Base-by-base conservation (phyloP, 148 eudicot genomes). In the Suaeda aralocaspica region DNA sequence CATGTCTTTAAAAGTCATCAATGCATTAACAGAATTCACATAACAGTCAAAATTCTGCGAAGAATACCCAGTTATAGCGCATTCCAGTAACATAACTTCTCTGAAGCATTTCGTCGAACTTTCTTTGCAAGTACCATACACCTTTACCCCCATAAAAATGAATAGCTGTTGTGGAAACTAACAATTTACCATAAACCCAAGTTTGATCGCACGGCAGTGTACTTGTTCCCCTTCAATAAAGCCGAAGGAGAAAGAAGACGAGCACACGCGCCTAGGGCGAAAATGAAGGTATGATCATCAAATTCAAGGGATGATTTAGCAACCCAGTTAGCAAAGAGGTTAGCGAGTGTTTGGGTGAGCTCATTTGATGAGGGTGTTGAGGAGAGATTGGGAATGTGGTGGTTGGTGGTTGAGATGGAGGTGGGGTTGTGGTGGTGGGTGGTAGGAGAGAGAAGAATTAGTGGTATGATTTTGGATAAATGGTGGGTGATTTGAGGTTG, bases 221-320 rank as follows among this genome's bases (percentile, higher is more conserved):
- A 88, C 66, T 65, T 88, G 89, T 52, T 68, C 75, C 30, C 92
- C 92, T 68, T 72, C 88, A 34, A 77, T 25, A 82, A 80, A 0
- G 70, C 84, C 25, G 79, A 69, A 3, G 31, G 15, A 13, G 76
- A 42, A 30, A 39, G 13, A n/a, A 70, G 71, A 24, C 92, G 70
- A 52, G 89, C 92, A 30, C 89, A 85, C 19, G 89, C 92, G 7
- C 88, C 92, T 10, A 85, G 78, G 1, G 79, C 80, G 29, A 83
- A 88, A 68, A 85, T 59, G 77, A 78, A 85, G 15, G 86, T 82
- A 21, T 65, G 70, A 50, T 80, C 80, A 50, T 88, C 89, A 51
- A 82, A 82, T 26, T 28, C 42, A 25, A 74, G 21, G 42, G 70
- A 12, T 5, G 77, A 57, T 44, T 71, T 76, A 0, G 92, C 82